Percentiles rank a stretch among this genome's conserved stretches.
Conservation (phyloP, 2,329 filamentous ascomycete genomes). For the Volutella citrinella region DNA sequence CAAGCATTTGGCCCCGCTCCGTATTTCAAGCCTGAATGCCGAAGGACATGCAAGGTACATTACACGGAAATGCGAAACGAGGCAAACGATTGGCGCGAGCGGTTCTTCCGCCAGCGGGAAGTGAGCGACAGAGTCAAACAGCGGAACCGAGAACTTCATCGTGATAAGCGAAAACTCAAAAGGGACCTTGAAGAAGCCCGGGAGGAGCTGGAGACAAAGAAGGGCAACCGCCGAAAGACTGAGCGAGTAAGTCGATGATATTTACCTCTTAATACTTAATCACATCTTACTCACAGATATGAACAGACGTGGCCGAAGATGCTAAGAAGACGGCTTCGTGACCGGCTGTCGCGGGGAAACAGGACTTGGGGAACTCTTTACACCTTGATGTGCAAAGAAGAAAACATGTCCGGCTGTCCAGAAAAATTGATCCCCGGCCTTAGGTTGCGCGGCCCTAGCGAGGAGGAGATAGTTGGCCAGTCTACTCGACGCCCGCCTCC, state of each 20-base stretch:
- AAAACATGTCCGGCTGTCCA: constrained; percentile 16
- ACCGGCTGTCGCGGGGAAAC: rapidly evolving
- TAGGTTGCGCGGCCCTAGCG: constrained; percentile 3
- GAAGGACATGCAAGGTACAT: not conserved
- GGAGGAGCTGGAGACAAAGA: not conserved
- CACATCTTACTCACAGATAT: not conserved
- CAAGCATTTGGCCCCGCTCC: too few species aligned
- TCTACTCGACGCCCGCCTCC: constrained; percentile 19
- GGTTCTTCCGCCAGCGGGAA: not conserved
- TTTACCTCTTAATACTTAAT: not conserved
- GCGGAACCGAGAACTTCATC: not conserved
- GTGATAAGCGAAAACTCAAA: not conserved
- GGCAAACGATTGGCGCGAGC: not conserved
- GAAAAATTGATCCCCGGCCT: constrained; percentile 13
- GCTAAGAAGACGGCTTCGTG: rapidly evolving
- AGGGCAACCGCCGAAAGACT: not conserved
- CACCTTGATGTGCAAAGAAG: constrained; percentile 15
- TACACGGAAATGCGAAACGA: not conserved
- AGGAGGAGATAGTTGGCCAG: not conserved
- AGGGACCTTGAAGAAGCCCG: not conserved
- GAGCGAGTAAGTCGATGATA: not conserved
- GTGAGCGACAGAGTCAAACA: too few species aligned
- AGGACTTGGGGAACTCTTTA: constrained; percentile 9
- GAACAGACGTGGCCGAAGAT: constrained; percentile 10
- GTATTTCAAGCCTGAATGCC: too few species aligned